Conservation (phyloP, 129 eudicot genomes). For the Glebionis coronaria region DNA sequence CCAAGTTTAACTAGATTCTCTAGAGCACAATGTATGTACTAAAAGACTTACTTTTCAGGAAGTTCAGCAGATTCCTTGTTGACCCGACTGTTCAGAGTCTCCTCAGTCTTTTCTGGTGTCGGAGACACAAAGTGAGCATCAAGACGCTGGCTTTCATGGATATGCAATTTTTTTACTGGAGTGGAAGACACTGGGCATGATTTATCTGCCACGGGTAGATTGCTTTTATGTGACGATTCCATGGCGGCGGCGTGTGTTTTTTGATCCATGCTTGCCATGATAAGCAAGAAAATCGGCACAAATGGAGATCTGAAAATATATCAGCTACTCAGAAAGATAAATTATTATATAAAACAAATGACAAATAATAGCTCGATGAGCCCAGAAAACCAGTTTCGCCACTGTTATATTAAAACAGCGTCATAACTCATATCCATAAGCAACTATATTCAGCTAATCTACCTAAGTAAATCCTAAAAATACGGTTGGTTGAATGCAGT, state of each 20-base stretch:
- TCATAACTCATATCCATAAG: too few species aligned
- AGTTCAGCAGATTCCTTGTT: constrained; percentile 43
- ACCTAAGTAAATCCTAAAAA: too few species aligned
- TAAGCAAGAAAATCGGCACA: constrained; percentile 1
- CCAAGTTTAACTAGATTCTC: neutral
- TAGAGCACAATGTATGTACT: neutral
- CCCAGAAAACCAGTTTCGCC: too few species aligned
- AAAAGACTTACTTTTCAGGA: constrained; percentile 61
- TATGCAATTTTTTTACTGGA: constrained; percentile 22
- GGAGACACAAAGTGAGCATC: constrained; percentile 40
- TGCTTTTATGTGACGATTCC: neutral
- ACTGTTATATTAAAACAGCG: too few species aligned
- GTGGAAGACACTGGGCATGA: constrained; percentile 24
- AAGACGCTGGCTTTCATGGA: constrained; percentile 20
- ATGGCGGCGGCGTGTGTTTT: constrained; percentile 5
- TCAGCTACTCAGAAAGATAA: constrained; percentile 7
- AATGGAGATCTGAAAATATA: constrained; percentile 8
- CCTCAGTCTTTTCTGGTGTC: constrained; percentile 58
- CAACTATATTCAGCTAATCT: too few species aligned
- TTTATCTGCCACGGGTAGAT: constrained; percentile 21
- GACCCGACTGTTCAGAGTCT: constrained; percentile 32
- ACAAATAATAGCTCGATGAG: neutral
- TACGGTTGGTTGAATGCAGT: too few species aligned
- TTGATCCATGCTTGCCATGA: constrained; percentile 29
- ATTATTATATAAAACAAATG: neutral